Conservation (phyloP, 2,329 filamentous ascomycete species). For the Trichoderma gracile region DNA sequence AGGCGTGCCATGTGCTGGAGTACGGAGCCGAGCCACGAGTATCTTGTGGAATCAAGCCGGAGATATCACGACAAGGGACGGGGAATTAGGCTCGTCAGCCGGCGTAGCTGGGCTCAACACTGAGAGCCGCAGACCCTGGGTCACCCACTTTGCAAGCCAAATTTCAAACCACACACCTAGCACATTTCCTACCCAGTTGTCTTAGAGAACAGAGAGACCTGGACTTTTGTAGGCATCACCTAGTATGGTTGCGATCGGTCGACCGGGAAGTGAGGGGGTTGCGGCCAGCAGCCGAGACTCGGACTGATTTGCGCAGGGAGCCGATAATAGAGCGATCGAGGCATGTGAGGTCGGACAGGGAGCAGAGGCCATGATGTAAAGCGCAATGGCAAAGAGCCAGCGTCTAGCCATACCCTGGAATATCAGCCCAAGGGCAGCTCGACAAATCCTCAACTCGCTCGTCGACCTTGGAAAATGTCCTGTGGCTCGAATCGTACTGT, state of each 20-base stretch:
- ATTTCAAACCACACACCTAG: neutral
- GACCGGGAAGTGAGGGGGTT: slow-evolving; percentile 17
- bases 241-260: neutral
- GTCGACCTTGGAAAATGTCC: neutral
- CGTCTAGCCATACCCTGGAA: neutral
- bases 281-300: slow-evolving; percentile 13
- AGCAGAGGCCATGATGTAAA: slow-evolving; percentile 7
- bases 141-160: neutral
- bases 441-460: neutral
- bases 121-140: neutral
- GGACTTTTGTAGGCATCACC: no score
- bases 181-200: neutral
- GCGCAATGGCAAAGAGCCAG: neutral
- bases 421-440: neutral
- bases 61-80: neutral
- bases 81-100: neutral
- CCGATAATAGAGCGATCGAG: neutral
- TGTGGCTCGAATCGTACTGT: neutral
- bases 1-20: neutral
- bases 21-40: neutral
- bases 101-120: neutral
- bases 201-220: neutral
- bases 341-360: neutral
- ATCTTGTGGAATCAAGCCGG: neutral
- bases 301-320: neutral